Conservation (phyloP, 139 green algal species). For the Chlamydomonas asymmetrica region DNA sequence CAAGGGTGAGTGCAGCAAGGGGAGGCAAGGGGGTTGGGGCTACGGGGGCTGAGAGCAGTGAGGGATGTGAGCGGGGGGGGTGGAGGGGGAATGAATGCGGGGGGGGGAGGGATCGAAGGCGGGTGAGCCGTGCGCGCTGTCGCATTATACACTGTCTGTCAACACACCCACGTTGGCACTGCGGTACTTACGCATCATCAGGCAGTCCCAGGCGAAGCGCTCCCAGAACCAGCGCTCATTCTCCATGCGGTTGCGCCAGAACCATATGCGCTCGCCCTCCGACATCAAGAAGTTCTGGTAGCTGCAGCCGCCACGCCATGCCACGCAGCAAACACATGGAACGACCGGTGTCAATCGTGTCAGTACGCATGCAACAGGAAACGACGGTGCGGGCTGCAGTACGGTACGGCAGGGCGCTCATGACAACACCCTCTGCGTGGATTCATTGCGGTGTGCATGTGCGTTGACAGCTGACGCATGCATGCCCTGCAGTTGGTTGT, state of each 20-base stretch:
- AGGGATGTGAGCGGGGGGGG: background rate
- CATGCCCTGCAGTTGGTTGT: too few species aligned
- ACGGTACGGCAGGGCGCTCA: too few species aligned
- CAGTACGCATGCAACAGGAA: too few species aligned
- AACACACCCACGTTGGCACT: background rate
- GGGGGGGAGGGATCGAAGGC: background rate
- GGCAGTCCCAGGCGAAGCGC: conserved; percentile 45
- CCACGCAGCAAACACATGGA: too few species aligned
- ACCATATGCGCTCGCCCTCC: conserved; percentile 61
- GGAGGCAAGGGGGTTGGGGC: background rate
- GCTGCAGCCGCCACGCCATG: too few species aligned
- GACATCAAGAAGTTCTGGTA: conserved; percentile 63
- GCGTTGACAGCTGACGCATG: too few species aligned
- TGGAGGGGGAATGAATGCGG: background rate
- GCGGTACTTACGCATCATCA: conserved; percentile 40
- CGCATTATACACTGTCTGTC: background rate
- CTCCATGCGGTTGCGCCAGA: conserved; percentile 57
- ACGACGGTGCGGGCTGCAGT: too few species aligned
- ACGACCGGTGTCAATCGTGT: too few species aligned
- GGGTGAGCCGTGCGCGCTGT: background rate
- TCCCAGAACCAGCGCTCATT: conserved; percentile 73
- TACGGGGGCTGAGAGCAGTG: background rate
- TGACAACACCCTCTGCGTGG: too few species aligned
- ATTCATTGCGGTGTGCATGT: too few species aligned
- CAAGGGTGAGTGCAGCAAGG: background rate